Evolutionary conservation across 2,329 filamentous ascomycete species (phyloP).

Genomic region (Calonectria crousiana): DNA sequence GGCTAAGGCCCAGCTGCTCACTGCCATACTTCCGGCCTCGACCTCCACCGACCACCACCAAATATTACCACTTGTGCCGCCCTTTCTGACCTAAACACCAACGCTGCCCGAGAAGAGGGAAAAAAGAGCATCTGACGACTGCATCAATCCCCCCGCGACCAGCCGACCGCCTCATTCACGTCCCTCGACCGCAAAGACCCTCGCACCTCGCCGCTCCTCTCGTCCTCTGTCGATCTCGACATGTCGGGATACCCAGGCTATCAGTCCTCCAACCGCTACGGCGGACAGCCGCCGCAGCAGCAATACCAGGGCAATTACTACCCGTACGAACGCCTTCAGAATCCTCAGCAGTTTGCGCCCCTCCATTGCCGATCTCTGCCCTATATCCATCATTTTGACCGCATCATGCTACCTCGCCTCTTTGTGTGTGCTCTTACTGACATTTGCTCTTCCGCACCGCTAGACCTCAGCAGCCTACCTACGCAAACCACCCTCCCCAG

Average conservation of each 20-base stretch:
- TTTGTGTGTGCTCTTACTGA: constrained; percentile 42
- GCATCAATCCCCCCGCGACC: constrained; percentile 8
- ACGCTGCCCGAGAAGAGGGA: constrained; percentile 2
- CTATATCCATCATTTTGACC: neutral
- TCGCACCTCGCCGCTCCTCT: neutral
- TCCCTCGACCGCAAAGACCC: neutral
- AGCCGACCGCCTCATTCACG: neutral
- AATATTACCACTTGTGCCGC: constrained; percentile 19
- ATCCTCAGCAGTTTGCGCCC: constrained; percentile 25
- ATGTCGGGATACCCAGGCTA: constrained; percentile 76
- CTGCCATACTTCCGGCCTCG: constrained; percentile 24
- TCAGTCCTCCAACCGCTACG: constrained; percentile 58
- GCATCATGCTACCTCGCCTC: neutral
- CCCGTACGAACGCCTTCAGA: constrained; percentile 57
- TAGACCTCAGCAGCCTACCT: constrained; percentile 58
- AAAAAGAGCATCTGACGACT: constrained; percentile 1
- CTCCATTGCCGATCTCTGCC: constrained; percentile 22
- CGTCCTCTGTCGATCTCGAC: constrained; percentile 27
- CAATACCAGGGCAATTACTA: constrained; percentile 61
- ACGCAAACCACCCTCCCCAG: constrained; percentile 62
- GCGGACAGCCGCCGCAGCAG: constrained; percentile 49
- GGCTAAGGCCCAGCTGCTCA: constrained; percentile 17
- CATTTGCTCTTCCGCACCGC: constrained; percentile 29
- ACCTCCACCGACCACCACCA: constrained; percentile 23
- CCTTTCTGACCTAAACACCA: constrained; percentile 23